Conservation (phyloP, 1,139 yeast species). For the Yamadazyma aaseri region DNA sequence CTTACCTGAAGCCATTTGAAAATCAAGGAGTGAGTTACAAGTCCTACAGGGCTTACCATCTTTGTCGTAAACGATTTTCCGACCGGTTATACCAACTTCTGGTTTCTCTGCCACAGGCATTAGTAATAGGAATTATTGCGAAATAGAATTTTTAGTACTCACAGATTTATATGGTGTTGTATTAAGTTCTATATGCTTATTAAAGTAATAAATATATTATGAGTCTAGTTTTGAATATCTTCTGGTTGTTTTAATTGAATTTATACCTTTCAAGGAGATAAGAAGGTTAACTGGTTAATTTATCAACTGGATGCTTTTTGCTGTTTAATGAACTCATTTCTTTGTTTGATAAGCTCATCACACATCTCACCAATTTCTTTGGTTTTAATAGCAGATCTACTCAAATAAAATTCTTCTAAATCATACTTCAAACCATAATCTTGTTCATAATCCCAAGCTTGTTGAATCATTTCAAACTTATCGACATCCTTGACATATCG, state of each 20-base stretch:
- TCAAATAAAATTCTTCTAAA: slow-evolving; percentile 67
- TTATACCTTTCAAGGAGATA: too few relatives aligned
- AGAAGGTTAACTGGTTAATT: too few relatives aligned
- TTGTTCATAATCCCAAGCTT: slow-evolving; percentile 87
- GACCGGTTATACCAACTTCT: slow-evolving; percentile 56
- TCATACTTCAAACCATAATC: slow-evolving; percentile 54
- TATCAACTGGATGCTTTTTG: slow-evolving; percentile 1
- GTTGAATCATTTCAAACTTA: slow-evolving; percentile 87
- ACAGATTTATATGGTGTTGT: too few relatives aligned
- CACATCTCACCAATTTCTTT: slow-evolving; percentile 71
- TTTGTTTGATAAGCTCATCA: slow-evolving; percentile 59
- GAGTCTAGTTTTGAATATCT: too few relatives aligned
- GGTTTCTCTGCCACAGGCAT: slow-evolving; percentile 27
- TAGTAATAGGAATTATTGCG: too few relatives aligned
- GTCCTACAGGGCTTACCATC: slow-evolving; percentile 93
- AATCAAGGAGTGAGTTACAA: slow-evolving; percentile 76
- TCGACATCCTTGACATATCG: slow-evolving; percentile 91
- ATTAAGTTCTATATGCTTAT: too few relatives aligned
- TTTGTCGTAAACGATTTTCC: slow-evolving; percentile 74
- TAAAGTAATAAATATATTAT: too few relatives aligned
- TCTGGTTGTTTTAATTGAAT: too few relatives aligned
- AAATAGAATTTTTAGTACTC: too few relatives aligned
- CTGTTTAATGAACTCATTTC: slow-evolving; percentile 29
- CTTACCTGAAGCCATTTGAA: slow-evolving; percentile 56
- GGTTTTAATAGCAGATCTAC: slow-evolving; percentile 66